These are phyloP conservation scores for Blastomyces silverae DNA, from an alignment of 2,329 filamentous ascomycete genomes.

Conservation along the genomic window DNA sequence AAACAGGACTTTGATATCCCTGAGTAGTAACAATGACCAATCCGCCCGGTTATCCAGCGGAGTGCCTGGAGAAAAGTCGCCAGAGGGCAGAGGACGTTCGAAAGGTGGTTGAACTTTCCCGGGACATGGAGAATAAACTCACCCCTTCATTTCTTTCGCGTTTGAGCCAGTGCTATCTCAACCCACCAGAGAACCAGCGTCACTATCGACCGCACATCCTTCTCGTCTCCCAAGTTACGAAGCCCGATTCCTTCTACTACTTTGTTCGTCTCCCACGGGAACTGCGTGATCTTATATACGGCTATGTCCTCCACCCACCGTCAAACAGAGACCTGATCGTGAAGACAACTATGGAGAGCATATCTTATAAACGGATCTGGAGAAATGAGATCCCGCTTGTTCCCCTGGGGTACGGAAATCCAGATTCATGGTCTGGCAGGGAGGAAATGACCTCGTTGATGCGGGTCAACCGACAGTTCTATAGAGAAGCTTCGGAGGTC, in stretches of 20 bases:
- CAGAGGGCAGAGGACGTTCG: neutral
- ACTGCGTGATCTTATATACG: constrained; percentile 6
- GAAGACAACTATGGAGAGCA: neutral
- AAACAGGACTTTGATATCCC: neutral
- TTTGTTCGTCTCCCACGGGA: constrained; percentile 6
- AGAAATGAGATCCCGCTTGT: neutral
- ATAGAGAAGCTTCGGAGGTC: neutral
- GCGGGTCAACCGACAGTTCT: constrained; percentile 1
- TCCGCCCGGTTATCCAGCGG: neutral
- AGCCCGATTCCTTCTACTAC: constrained; percentile 3
- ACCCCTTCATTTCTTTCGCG: neutral
- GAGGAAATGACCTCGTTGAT: constrained; percentile 6
- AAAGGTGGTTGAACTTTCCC: neutral
- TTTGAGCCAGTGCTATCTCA: constrained; percentile 1
- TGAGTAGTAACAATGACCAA: neutral
- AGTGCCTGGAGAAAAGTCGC: neutral
- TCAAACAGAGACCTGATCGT: constrained; percentile 1
- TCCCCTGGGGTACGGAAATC: neutral
- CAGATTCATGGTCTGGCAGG: constrained; percentile 7
- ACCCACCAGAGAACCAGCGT: constrained; percentile 9
- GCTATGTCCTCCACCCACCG: neutral
- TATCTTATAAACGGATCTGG: neutral
- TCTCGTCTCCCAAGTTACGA: neutral
- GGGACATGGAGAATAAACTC: neutral
- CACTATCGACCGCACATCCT: constrained; percentile 5